Evolutionary conservation across 129 eudicot genomes (phyloP).

Genomic region (Flaveria robusta): DNA sequence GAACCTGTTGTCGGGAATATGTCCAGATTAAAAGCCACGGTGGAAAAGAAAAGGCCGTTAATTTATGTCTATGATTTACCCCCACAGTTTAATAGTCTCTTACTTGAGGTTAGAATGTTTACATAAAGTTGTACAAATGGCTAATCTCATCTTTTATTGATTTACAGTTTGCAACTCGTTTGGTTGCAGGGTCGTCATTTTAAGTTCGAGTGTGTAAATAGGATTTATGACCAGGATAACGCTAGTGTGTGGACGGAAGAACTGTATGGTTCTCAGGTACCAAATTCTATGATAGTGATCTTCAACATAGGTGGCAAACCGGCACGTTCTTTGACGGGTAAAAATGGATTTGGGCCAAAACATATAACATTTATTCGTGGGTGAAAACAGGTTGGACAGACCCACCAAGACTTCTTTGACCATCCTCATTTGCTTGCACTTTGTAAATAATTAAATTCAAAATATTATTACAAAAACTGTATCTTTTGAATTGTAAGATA

Average conservation of each 20-base stretch:
- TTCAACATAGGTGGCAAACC: neutral
- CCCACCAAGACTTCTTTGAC: neutral
- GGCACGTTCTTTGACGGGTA: neutral
- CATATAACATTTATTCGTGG: neutral
- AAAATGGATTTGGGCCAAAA: neutral
- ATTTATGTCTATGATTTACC: slow-evolving; percentile 93
- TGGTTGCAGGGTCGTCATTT: slow-evolving; percentile 88
- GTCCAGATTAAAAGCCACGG: slow-evolving; percentile 54
- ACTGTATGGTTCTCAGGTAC: slow-evolving; percentile 96
- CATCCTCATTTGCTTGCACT: neutral
- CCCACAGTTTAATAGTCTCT: slow-evolving; percentile 77
- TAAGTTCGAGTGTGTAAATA: slow-evolving; percentile 84
- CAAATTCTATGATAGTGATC: slow-evolving; percentile 1
- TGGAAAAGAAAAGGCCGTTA: slow-evolving; percentile 87
- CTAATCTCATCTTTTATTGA: neutral
- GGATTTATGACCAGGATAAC: slow-evolving; percentile 76
- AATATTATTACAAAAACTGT: neutral
- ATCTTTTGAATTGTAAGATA: neutral
- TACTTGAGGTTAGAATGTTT: slow-evolving; percentile 73
- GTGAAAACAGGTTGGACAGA: neutral
- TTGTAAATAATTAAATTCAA: neutral
- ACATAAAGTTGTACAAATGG: slow-evolving; percentile 22
- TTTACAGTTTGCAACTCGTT: slow-evolving; percentile 7
- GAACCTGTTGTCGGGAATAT: slow-evolving; percentile 37
- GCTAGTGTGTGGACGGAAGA: slow-evolving; percentile 84